Evolutionary conservation across 768 basidiomycete genomes (phyloP).

Genomic region (Glaciozyma martinii): DNA sequence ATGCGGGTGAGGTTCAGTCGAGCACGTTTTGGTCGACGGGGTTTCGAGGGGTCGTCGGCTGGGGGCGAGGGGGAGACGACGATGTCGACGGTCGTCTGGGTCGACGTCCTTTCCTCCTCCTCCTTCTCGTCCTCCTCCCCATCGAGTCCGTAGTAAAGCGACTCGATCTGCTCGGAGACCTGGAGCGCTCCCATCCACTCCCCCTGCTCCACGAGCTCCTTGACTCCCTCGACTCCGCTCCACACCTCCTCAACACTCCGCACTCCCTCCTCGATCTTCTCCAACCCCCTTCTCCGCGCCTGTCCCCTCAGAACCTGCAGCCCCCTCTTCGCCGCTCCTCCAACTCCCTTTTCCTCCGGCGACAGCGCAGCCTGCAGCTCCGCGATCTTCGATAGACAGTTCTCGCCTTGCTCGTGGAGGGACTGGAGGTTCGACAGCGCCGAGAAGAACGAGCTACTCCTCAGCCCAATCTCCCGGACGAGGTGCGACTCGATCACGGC

Average conservation of each 20-base stretch:
- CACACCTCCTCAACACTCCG: slow-evolving; percentile 54
- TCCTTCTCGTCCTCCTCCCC: not conserved
- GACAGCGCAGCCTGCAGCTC: slow-evolving; percentile 61
- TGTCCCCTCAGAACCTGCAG: slow-evolving; percentile 57
- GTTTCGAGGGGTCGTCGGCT: slow-evolving; percentile 13
- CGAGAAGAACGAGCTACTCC: slow-evolving; percentile 90
- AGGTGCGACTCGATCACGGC: slow-evolving; percentile 93
- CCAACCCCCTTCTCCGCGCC: slow-evolving; percentile 50
- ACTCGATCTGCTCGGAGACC: slow-evolving; percentile 60
- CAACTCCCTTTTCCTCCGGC: slow-evolving; percentile 50
- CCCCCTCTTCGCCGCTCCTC: slow-evolving; percentile 58
- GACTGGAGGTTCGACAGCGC: slow-evolving; percentile 90
- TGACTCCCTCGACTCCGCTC: slow-evolving; percentile 57
- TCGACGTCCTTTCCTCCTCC: not conserved
- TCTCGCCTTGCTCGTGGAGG: slow-evolving; percentile 76
- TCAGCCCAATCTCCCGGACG: slow-evolving; percentile 77
- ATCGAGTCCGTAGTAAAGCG: slow-evolving; percentile 14
- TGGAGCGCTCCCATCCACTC: slow-evolving; percentile 81
- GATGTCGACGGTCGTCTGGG: not conserved
- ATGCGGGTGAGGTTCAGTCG: slow-evolving; percentile 59
- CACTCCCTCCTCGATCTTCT: slow-evolving; percentile 46
- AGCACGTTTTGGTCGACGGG: not conserved
- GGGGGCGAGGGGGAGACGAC: not conserved
- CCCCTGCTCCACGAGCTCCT: slow-evolving; percentile 73
- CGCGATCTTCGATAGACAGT: slow-evolving; percentile 66